A percentile compares a stretch with the other conserved stretches of the same genome.
Evolutionary conservation across 805 yeast species (phyloP).

Genomic region (Candida corydali): DNA sequence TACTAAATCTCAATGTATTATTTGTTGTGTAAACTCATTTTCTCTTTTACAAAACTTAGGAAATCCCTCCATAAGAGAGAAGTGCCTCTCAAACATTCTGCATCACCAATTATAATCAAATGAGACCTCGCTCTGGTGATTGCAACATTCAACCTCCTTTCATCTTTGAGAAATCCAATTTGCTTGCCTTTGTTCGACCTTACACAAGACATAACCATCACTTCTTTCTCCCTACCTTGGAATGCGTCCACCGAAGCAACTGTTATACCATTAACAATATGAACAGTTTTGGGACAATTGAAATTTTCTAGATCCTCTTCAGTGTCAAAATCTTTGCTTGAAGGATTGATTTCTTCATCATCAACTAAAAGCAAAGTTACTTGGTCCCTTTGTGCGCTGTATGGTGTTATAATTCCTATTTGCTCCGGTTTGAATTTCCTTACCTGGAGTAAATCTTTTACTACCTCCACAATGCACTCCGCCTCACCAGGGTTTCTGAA

Average conservation of each 20-base stretch:
- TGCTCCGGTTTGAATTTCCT: too few relatives aligned
- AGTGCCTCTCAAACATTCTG: conserved; percentile 42
- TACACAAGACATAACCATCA: conserved; percentile 48
- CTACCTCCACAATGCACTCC: too few relatives aligned
- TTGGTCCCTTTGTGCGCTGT: conserved; percentile 67
- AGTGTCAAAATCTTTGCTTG: conserved; percentile 38
- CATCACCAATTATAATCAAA: conserved; percentile 44
- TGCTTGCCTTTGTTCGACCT: conserved; percentile 66
- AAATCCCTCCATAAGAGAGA: conserved; percentile 49
- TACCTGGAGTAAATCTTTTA: too few relatives aligned
- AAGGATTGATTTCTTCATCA: conserved; percentile 56
- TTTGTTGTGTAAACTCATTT: too few relatives aligned
- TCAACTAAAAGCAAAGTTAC: conserved; percentile 46
- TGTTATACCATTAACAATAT: conserved; percentile 41
- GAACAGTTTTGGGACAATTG: conserved; percentile 42
- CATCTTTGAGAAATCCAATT: conserved; percentile 81
- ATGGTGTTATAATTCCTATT: conserved; percentile 72
- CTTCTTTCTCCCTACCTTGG: conserved; percentile 57
- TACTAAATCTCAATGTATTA: too few relatives aligned
- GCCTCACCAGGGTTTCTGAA: too few relatives aligned
- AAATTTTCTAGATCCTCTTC: conserved; percentile 63
- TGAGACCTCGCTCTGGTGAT: conserved; percentile 86
- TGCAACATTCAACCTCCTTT: conserved; percentile 85
- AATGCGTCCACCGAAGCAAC: conserved; percentile 59
- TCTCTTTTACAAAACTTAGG: conserved; percentile 34